Evolutionary conservation across 2,329 filamentous ascomycete genomes (phyloP).

Genomic region (Fusarium caatingaense): DNA sequence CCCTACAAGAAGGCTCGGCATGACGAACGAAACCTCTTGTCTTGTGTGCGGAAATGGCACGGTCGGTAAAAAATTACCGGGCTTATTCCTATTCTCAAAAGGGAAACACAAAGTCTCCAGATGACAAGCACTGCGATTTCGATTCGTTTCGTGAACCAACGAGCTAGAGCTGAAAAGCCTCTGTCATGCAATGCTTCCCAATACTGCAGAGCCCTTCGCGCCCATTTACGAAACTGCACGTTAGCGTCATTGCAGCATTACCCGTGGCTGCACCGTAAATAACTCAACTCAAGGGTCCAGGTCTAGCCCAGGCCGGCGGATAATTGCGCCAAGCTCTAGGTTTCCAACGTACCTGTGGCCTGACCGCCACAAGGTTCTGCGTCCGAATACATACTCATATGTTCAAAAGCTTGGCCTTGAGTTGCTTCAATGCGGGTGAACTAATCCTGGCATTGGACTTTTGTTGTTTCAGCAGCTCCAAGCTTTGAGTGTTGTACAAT

Average conservation of each 20-base stretch:
- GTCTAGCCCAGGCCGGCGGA: slow-evolving; percentile 19
- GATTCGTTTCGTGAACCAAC: slow-evolving; percentile 10
- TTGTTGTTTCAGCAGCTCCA: background rate
- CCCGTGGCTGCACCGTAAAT: slow-evolving; percentile 20
- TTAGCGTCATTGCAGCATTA: slow-evolving; percentile 17
- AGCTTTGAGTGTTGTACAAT: background rate
- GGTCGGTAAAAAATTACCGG: slow-evolving; percentile 18
- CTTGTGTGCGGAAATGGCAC: slow-evolving; percentile 25
- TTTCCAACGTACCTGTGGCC: slow-evolving; percentile 7
- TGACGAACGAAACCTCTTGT: slow-evolving; percentile 33
- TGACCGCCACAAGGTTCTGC: slow-evolving; percentile 23
- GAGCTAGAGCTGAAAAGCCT: slow-evolving; percentile 19
- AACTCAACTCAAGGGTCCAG: slow-evolving; percentile 32
- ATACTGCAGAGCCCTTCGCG: slow-evolving; percentile 5
- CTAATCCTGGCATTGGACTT: background rate
- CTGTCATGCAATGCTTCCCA: slow-evolving; percentile 1
- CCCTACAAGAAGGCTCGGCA: slow-evolving; percentile 35
- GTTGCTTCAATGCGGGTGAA: slow-evolving; percentile 5
- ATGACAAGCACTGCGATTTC: slow-evolving; percentile 16
- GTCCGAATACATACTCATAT: background rate
- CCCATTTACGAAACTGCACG: slow-evolving; percentile 5
- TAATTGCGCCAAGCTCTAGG: slow-evolving; percentile 16
- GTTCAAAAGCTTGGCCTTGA: slow-evolving; percentile 3
- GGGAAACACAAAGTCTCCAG: slow-evolving; percentile 11
- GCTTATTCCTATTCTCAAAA: slow-evolving; percentile 3